phyloP scores from a whole-genome alignment of 2,329 filamentous ascomycete genomes.

The Arthrocladium fulminans region DNA sequence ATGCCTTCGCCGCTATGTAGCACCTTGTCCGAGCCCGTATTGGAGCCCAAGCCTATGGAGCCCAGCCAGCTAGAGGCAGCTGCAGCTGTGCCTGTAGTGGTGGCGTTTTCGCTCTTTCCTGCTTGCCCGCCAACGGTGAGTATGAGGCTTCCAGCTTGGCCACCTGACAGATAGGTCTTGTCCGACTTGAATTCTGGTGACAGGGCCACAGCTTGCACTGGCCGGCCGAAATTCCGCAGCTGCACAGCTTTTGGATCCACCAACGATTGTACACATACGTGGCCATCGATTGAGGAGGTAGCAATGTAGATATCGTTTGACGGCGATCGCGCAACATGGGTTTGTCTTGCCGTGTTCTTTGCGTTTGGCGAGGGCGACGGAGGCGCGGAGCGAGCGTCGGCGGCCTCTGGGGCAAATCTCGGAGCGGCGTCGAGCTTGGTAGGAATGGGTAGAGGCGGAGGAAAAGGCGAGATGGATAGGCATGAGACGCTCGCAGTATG shows the following conservation, averaged over 20 bases:
- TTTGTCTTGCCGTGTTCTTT: conserved; percentile 38
- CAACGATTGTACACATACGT: conserved; percentile 84
- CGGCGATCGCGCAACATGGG: conserved; percentile 59
- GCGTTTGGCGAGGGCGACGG: conserved; percentile 42
- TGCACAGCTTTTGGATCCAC: conserved; percentile 84
- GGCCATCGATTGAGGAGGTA: conserved; percentile 89
- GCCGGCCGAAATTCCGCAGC: conserved; percentile 84
- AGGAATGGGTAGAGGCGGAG: conserved; percentile 47
- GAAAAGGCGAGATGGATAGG: conserved; percentile 82
- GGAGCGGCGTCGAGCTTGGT: conserved; percentile 23
- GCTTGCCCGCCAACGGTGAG: conserved; percentile 72
- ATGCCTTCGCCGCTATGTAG: conserved; percentile 86
- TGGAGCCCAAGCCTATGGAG: conserved; percentile 69
- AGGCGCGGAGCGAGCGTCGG: conserved; percentile 32
- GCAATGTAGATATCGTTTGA: conserved; percentile 91
- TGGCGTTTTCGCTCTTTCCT: conserved; percentile 73
- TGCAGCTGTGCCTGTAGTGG: conserved; percentile 75
- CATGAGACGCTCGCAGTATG: conserved; percentile 86
- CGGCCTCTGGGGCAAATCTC: conserved; percentile 29
- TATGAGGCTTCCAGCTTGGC: conserved; percentile 76
- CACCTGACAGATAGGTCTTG: conserved; percentile 80
- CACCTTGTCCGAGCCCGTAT: conserved; percentile 73
- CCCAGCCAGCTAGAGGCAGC: conserved; percentile 86
- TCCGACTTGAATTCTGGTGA: conserved; percentile 92
- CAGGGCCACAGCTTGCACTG: conserved; percentile 83